Base-by-base conservation (phyloP, 2,329 filamentous ascomycete genomes). In the Cladophialophora exuberans region DNA sequence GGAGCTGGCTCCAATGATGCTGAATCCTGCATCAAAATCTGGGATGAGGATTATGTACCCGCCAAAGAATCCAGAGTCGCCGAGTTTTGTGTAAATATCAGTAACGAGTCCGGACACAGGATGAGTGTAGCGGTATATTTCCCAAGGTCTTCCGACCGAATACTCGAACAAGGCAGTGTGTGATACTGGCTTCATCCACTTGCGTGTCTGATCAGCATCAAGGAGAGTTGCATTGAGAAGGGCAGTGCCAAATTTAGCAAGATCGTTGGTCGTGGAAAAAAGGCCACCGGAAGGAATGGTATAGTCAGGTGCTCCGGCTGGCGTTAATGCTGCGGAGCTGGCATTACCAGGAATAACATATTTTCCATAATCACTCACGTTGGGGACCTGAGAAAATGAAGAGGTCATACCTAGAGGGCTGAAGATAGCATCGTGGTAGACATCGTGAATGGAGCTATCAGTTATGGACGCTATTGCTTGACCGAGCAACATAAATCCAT, bases 1-100 rank as follows among this genome's bases (percentile, higher is more conserved):
- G 76, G 2, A 78, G 56, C 4, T 79, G 7, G 73, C 76, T 1
- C 69, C 59, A 1, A 78, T 65, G 17, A 76, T 64, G 2, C 66
- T 70, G 56, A 79, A 74, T 0, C 77, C 77, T 10, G 75, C 65
- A 48, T 74, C 69, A 47, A 72, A 79, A 50, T 79, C 77, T 0
- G 77, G 77, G 2, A 79, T 61, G 2, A 80, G 63, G 1, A 69
- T 69, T 1, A 79, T 49, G 17, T 28, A 17, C 62, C 69, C 67
- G 15, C 68, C 69, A 55, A 76, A 78, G 31, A 62, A 58, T 22
- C 72, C 70, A 7, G 76, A 65, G 54, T 75, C 69, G 5, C 76
- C 73, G 2, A 68, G 62, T 62, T 80, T 78, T 23, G 71, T 72
- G 55, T 75, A 76, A 1, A 75, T 11, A 56, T 74, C 70, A 6